Base-by-base conservation (phyloP, 2,329 filamentous ascomycete genomes). In the Cercospora sp. region DNA sequence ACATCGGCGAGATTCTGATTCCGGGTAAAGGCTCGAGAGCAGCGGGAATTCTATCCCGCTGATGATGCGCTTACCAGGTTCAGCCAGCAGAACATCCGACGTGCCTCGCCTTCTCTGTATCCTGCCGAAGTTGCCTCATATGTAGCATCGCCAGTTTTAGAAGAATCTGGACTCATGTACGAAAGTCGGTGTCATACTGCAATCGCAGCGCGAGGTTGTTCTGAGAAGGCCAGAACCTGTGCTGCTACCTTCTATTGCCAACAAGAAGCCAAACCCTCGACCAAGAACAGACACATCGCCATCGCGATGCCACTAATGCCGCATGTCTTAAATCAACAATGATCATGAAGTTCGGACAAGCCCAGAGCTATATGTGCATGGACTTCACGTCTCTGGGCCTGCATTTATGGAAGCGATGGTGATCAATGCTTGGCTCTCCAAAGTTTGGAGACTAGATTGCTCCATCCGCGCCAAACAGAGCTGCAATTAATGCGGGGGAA, bases 371-470 rank as follows among this genome's bases (percentile, higher is more conserved):
- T n/a, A 53, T 28, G 20, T 12, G 20, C 20, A 53, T 53, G 20
- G 20, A 28, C 28, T 23, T 23, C 23, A 23, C 23, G 23, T n/a
- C 2, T 53, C 23, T 53, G 23, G 10, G 8, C 4, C 13, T 26
- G 23, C 12, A 10, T 23, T 26, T 28, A 5, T 16, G 23, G 20
- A 53, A 53, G 13, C 23, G 23, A 53, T 28, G 48, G 16, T 28
- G 48, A 26, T 26, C 9, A 28, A 53, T n/a, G 48, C 48, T 53
- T 53, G 48, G 48, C 48, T 23, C 18, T 51, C 48, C 48, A 26
- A 58, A 31, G 55, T 36, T 58, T 58, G 55, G 60, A 51, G 60
- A 48, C 40, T 62, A 48, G 36, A 48, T 62, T 45, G 36, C 36
- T 51, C 36, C 23, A 51, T 48, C 16, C 16, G 18, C 31, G 55